Percentiles rank a stretch among this genome's conserved stretches.
Evolutionary conservation across 73 alveolate species (phyloP).

Genomic region (Symbiodinium natans): DNA sequence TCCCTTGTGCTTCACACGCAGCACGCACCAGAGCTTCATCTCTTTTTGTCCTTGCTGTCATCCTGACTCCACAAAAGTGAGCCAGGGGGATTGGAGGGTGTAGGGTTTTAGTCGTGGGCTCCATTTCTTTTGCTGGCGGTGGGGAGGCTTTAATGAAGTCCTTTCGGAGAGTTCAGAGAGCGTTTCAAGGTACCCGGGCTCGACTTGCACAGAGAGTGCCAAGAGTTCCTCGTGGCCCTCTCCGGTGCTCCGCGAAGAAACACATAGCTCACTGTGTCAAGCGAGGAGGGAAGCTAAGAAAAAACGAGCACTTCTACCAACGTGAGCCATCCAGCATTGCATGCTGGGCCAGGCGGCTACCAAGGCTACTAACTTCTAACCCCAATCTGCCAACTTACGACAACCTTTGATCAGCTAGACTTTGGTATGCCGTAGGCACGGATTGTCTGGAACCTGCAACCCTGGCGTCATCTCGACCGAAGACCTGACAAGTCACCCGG

Average conservation of each 20-base stretch:
- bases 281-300: background rate
- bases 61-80: background rate
- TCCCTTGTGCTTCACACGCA: too few species aligned
- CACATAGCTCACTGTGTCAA: conserved; percentile 10
- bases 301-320: conserved; percentile 2
- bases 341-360: too few species aligned
- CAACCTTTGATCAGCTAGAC: too few species aligned
- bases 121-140: too few species aligned
- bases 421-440: too few species aligned
- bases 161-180: too few species aligned
- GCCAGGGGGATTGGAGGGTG: background rate
- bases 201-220: background rate
- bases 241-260: conserved; percentile 14
- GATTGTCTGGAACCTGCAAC: background rate
- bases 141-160: too few species aligned
- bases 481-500: background rate
- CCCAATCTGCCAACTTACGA: too few species aligned
- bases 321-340: background rate
- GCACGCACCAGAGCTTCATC: background rate
- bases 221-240: conserved; percentile 4
- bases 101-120: background rate
- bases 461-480: conserved; percentile 7
- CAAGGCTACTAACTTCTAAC: too few species aligned
- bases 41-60: background rate
- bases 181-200: background rate